Evolutionary conservation across 108 stramenopile species (phyloP).

Genomic region (Skeletonema costatum): DNA sequence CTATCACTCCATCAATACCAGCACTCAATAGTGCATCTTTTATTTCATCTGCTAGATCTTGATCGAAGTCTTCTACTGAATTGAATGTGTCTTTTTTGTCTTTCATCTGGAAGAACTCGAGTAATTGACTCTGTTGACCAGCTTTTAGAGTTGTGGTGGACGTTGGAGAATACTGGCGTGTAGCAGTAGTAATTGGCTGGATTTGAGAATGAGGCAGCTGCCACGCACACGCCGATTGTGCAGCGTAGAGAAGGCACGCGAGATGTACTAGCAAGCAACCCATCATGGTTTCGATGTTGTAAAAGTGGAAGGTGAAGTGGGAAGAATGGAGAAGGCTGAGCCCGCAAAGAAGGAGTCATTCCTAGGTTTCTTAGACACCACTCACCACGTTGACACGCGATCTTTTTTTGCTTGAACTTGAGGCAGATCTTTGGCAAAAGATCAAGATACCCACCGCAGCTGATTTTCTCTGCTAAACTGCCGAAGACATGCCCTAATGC

Average conservation of each 20-base stretch:
- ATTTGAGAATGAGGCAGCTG: too few species aligned
- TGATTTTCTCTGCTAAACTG: neutral
- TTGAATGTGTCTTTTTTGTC: neutral
- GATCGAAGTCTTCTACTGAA: conserved; percentile 21
- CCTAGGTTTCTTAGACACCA: too few species aligned
- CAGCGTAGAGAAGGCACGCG: neutral
- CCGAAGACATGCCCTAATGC: neutral
- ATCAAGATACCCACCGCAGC: neutral
- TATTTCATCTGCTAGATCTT: conserved; percentile 22
- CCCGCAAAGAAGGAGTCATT: too few species aligned
- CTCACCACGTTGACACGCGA: neutral
- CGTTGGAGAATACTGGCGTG: neutral
- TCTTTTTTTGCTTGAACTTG: neutral
- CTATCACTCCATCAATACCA: neutral
- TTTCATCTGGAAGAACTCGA: conserved; percentile 8
- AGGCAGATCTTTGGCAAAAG: neutral
- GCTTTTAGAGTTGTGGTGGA: neutral
- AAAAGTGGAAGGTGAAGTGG: neutral
- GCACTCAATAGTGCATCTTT: conserved; percentile 10
- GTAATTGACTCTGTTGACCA: conserved; percentile 2
- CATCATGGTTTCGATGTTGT: neutral
- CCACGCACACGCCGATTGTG: neutral
- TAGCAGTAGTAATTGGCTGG: neutral
- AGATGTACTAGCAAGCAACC: neutral
- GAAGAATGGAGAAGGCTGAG: too few species aligned